Base-by-base conservation (phyloP, 2,329 filamentous ascomycete genomes). In the Aspergillus clavatus region DNA sequence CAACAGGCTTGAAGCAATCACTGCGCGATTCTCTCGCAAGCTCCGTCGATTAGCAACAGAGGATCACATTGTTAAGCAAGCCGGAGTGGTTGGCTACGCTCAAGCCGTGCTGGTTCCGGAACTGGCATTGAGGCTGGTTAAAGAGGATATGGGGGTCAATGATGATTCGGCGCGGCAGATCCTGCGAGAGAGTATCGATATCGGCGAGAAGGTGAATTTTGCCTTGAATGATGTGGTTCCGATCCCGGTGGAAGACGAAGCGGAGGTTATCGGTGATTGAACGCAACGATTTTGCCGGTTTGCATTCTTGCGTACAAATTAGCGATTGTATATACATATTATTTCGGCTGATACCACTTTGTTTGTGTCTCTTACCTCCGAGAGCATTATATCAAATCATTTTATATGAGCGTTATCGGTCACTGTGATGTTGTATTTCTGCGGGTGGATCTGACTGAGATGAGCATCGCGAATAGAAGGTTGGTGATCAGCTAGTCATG, bases 91-190 rank as follows among this genome's bases (percentile, higher is more conserved):
- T 4, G 78, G 76, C 19, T 91, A 84, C 56, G 80, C 89, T 2
- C 84, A 89, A 65, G 74, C 76, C 1, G 87, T 91, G 1, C 69
- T 95, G 49, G 86, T 94, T 19, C 86, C 87, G 0, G 89, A 95
- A 57, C 56, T 81, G 36, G 73, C 75, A 1, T 63, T 77, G 2
- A 54, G 70, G 44, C 62, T 84, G 14, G 77, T 84, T 14, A 78
- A 74, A 65, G 77, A 83, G 45, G 81, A 84, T 48, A 75, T 81
- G 75, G 54, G 62, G 0, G 70, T 80, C 2, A 58, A 63, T 7
- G 65, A 67, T 16, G 72, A 73, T 18, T 55, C 59, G 28, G 78
- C 77, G 11, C 69, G 74, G 54, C 65, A 67, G 21, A 79, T 90
- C 16, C 66, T 91, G 58, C 70, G 76, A 51, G 79, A 86, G 51